Conservation (phyloP, 2,329 filamentous ascomycete genomes). For the Chaetomiaceae sp. region DNA sequence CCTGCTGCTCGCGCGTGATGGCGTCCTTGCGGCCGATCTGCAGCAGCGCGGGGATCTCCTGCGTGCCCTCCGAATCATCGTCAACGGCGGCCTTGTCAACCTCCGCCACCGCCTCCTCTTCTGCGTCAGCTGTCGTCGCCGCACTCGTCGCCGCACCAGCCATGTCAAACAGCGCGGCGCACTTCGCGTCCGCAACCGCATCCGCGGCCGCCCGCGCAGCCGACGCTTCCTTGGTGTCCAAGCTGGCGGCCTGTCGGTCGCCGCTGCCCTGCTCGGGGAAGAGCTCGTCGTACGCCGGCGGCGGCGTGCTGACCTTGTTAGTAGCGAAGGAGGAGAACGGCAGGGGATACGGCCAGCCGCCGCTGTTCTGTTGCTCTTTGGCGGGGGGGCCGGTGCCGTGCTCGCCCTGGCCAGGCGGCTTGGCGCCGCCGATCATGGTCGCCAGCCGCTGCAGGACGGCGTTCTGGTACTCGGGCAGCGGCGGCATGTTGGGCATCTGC, state of each 20-base stretch:
- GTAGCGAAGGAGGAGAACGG: no score
- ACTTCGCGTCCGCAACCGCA: constrained; percentile 53
- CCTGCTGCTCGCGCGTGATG: constrained; percentile 60
- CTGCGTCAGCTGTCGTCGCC: constrained; percentile 6
- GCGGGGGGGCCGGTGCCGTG: constrained; percentile 31
- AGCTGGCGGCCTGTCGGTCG: constrained; percentile 25
- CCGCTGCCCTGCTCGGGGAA: constrained; percentile 55
- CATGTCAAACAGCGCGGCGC: constrained; percentile 47
- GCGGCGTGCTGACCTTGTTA: constrained; percentile 32
- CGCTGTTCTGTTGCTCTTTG: constrained; percentile 45
- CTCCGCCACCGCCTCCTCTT: constrained; percentile 16
- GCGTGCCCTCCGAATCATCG: constrained; percentile 37
- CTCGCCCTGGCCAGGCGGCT: constrained; percentile 47
- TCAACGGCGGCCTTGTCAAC: constrained; percentile 30
- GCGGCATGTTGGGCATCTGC: constrained; percentile 57
- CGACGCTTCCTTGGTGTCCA: constrained; percentile 53
- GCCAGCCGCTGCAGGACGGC: constrained; percentile 43
- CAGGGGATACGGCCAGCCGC: constrained; percentile 63
- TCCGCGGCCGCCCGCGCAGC: constrained; percentile 53
- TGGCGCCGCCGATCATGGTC: constrained; percentile 39
- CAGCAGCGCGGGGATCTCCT: constrained; percentile 38
- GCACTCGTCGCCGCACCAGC: no score
- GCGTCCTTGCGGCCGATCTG: constrained; percentile 58
- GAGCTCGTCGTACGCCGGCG: constrained; percentile 74
- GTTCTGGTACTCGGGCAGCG: constrained; percentile 67